Conservation (phyloP, 2,329 filamentous ascomycete species). For the Colletotrichum orbiculare region DNA sequence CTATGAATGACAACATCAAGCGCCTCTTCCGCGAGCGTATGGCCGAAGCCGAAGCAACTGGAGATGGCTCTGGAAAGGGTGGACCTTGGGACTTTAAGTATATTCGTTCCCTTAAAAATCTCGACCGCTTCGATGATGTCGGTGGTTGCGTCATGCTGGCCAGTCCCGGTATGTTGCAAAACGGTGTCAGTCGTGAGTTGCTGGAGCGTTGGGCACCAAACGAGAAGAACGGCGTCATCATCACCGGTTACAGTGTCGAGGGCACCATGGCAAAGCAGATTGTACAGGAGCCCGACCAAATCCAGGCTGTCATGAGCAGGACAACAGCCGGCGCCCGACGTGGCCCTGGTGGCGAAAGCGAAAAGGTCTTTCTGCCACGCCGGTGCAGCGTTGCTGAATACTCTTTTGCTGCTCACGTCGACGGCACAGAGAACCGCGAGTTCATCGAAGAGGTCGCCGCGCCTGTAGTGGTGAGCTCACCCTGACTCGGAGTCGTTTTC, state of each 20-base stretch:
- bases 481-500: not conserved
- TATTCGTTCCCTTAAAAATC: conserved; percentile 88
- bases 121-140: conserved; percentile 96
- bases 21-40: conserved; percentile 92
- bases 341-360: conserved; percentile 75
- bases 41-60: conserved; percentile 86
- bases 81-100: conserved; percentile 98
- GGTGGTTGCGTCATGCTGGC: conserved; percentile 97
- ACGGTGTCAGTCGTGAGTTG: conserved; percentile 91
- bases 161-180: conserved; percentile 97
- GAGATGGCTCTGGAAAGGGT: conserved; percentile 79
- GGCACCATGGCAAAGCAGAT: conserved; percentile 98
- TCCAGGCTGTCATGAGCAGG: conserved; percentile 91
- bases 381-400: conserved; percentile 94
- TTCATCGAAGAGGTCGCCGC: conserved; percentile 96
- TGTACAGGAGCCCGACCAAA: conserved; percentile 93
- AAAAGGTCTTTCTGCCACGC: conserved; percentile 90
- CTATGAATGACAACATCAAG: conserved; percentile 99
- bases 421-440: conserved; percentile 93
- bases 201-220: conserved; percentile 96
- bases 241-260: conserved; percentile 98
- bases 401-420: conserved; percentile 96
- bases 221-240: conserved; percentile 97
- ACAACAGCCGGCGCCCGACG: conserved; percentile 72
- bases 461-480: conserved; percentile 83